A percentile compares a stretch with the other conserved stretches of the same genome.
phyloP scores from a whole-genome alignment of 805 yeast species.

The Debaryomyces castellii region DNA sequence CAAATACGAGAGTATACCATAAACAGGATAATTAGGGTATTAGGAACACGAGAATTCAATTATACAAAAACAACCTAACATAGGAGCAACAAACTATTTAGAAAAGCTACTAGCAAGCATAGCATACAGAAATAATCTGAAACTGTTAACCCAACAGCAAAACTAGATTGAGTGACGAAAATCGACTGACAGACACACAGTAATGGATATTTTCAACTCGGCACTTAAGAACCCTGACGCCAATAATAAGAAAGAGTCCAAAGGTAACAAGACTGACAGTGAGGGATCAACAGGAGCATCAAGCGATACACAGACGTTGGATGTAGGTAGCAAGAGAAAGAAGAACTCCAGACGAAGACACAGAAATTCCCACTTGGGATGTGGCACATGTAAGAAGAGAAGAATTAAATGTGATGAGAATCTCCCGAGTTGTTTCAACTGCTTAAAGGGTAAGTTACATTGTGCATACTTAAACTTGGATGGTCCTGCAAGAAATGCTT shows the following conservation, averaged over 20 bases:
- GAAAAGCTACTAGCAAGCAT: background rate
- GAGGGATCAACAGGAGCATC: conserved; percentile 1
- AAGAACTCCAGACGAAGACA: conserved; percentile 57
- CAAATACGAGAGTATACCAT: background rate
- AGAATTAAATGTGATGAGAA: conserved; percentile 53
- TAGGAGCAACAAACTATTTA: background rate
- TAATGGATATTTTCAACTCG: conserved; percentile 25
- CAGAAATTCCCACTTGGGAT: conserved; percentile 72
- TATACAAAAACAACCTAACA: background rate
- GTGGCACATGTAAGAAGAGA: conserved; percentile 58
- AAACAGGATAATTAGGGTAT: background rate
- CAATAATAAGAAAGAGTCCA: conserved; percentile 25
- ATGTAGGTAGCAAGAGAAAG: conserved; percentile 17
- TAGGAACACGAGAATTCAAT: background rate
- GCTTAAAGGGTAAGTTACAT: conserved; percentile 45
- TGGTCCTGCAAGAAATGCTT: conserved; percentile 47
- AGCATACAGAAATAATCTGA: background rate
- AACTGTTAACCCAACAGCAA: background rate
- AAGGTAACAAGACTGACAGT: conserved; percentile 10
- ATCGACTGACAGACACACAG: background rate
- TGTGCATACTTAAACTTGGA: conserved; percentile 48
- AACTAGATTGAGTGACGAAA: too few relatives aligned
- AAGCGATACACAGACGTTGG: conserved; percentile 5
- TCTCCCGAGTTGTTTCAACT: conserved; percentile 49
- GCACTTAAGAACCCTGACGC: conserved; percentile 38